Percentiles rank a stretch among this genome's conserved stretches.
Conservation (phyloP, 2,329 filamentous ascomycete genomes). For the Botrytis byssoidea region DNA sequence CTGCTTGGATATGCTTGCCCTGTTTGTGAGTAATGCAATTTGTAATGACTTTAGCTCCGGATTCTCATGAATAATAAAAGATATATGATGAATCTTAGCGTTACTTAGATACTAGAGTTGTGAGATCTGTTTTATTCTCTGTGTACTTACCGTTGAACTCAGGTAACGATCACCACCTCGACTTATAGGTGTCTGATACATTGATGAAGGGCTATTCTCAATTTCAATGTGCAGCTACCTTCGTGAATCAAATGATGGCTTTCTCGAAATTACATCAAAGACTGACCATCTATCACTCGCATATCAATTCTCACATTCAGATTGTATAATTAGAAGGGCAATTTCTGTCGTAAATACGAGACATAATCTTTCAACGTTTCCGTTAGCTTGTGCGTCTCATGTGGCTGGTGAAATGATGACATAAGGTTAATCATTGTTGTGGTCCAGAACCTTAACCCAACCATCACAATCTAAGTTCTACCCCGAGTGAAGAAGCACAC, state of each 20-base stretch:
- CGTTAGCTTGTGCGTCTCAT: not conserved
- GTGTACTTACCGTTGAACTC: not conserved
- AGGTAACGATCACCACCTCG: not conserved
- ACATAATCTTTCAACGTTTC: not conserved
- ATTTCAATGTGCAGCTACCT: not conserved
- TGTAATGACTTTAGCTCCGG: not conserved
- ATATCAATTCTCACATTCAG: not conserved
- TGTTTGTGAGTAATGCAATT: not conserved
- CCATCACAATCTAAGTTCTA: not conserved
- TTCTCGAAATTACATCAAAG: not conserved
- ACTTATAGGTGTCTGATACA: not conserved
- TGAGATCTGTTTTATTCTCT: too few relatives aligned
- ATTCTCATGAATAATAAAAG: not conserved
- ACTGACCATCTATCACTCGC: not conserved
- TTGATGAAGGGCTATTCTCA: not conserved
- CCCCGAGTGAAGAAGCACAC: slow-evolving; percentile 10
- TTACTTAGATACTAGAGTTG: not conserved
- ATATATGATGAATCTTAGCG: not conserved
- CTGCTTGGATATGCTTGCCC: not conserved
- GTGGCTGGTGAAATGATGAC: not conserved
- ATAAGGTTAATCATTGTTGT: not conserved
- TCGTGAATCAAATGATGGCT: not conserved
- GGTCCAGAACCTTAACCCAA: slow-evolving; percentile 8
- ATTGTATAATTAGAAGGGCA: not conserved
- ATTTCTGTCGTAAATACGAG: not conserved